phyloP scores from a whole-genome alignment of 768 basidiomycete genomes.

The Collybia nuda region DNA sequence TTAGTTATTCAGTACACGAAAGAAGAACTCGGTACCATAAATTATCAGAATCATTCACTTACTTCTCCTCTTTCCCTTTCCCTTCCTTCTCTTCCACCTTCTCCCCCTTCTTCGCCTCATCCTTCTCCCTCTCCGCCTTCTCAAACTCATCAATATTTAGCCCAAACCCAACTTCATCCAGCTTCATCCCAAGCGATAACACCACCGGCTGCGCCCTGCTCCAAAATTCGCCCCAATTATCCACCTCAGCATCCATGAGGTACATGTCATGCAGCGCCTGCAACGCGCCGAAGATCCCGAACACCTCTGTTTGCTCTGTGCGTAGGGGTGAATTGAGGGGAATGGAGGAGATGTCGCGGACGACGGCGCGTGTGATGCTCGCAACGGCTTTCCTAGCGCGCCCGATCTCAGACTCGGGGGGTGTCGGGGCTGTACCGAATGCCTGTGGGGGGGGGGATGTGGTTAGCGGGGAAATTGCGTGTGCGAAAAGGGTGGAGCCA shows the following conservation, averaged over 20 bases:
- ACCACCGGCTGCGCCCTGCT: conserved; percentile 20
- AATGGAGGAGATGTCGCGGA: conserved; percentile 18
- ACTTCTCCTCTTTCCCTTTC: too few relatives aligned
- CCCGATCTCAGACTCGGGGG: conserved; percentile 23
- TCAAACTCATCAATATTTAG: conserved; percentile 16
- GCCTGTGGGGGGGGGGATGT: conserved; percentile 17
- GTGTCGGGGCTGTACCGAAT: conserved; percentile 20
- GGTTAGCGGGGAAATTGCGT: neutral
- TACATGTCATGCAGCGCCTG: conserved; percentile 20
- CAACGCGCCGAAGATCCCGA: conserved; percentile 22
- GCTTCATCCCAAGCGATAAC: conserved; percentile 17
- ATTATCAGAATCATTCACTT: too few relatives aligned
- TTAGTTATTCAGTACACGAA: too few relatives aligned
- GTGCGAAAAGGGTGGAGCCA: neutral
- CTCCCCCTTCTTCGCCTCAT: neutral
- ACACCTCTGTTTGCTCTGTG: conserved; percentile 17
- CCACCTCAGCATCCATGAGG: conserved; percentile 10
- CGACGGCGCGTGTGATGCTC: conserved; percentile 16
- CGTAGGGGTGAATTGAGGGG: conserved; percentile 16
- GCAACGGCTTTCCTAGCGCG: conserved; percentile 20
- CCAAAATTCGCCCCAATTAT: conserved; percentile 22
- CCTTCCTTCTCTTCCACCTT: neutral
- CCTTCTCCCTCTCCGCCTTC: conserved; percentile 1
- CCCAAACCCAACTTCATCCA: conserved; percentile 25
- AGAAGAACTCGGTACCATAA: too few relatives aligned